A percentile compares a stretch with the other conserved stretches of the same genome.
Conservation (phyloP, 1,284 basidiomycete species). For the Austroboletus niveus region DNA sequence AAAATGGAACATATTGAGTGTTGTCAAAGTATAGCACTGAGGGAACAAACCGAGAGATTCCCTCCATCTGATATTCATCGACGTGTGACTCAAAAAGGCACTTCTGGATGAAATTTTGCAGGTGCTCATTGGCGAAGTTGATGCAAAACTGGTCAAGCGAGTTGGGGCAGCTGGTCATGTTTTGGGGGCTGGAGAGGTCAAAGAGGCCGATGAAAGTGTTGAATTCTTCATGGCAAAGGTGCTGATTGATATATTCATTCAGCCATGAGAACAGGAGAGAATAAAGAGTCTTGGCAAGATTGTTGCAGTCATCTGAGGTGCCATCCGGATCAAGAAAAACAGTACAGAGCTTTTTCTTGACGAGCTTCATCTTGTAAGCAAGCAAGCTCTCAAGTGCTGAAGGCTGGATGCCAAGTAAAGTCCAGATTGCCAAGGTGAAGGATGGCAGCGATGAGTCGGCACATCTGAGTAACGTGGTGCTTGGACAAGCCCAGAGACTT, state of each 20-base stretch:
- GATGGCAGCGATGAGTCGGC: constrained; percentile 92
- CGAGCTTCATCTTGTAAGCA: too few species aligned
- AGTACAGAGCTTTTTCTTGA: too few species aligned
- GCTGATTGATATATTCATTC: too few species aligned
- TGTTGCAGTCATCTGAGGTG: constrained; percentile 88
- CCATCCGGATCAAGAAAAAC: constrained; percentile 1
- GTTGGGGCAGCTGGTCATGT: too few species aligned
- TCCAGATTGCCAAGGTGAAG: constrained; percentile 95
- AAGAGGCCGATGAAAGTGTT: too few species aligned
- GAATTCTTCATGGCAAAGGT: too few species aligned
- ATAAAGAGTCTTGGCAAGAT: constrained; percentile 76
- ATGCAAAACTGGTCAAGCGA: too few species aligned
- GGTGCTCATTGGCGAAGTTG: too few species aligned
- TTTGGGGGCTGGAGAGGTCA: too few species aligned
- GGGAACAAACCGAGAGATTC: constrained; percentile 69
- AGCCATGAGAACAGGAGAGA: too few species aligned
- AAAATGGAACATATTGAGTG: constrained; percentile 81
- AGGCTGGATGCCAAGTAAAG: constrained; percentile 42
- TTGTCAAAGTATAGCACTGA: constrained; percentile 89
- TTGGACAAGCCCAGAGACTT: constrained; percentile 93
- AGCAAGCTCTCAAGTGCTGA: too few species aligned
- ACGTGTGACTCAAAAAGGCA: constrained; percentile 67
- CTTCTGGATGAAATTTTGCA: too few species aligned
- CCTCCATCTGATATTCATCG: constrained; percentile 83
- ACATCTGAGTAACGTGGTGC: constrained; percentile 90